These are phyloP conservation scores for Plantago lanceolata DNA, from an alignment of 305 asterid genomes.

Conservation along the genomic window DNA sequence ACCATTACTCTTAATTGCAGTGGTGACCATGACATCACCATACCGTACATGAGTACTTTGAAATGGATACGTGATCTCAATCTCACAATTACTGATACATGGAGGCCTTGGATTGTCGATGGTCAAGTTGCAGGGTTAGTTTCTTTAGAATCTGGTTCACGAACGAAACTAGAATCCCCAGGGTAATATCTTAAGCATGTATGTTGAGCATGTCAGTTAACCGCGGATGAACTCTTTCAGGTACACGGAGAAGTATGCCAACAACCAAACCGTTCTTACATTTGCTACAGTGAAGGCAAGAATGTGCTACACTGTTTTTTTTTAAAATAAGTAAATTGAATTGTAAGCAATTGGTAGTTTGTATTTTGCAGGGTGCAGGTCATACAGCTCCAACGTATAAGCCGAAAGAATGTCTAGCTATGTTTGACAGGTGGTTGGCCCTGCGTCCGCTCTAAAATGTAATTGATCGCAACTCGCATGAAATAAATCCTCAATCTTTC, in stretches of 20 bases:
- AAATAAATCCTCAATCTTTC: no score
- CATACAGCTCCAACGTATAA: constrained; percentile 17
- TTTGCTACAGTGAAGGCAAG: constrained; percentile 23
- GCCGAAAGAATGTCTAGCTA: constrained; percentile 14
- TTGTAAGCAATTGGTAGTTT: no score
- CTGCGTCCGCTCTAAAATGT: constrained; percentile 1
- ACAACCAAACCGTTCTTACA: constrained; percentile 14
- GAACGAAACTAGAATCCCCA: no score
- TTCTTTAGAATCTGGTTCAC: neutral
- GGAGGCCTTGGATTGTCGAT: constrained; percentile 23
- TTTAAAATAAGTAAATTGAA: no score
- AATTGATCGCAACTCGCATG: no score
- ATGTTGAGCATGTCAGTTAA: neutral
- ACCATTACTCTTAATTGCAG: no score
- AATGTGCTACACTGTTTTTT: no score
- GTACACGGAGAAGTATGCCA: constrained; percentile 20
- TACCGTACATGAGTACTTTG: constrained; percentile 11
- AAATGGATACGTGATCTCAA: constrained; percentile 22
- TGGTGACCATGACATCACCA: constrained; percentile 21
- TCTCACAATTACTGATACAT: constrained; percentile 9
- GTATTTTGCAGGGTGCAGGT: constrained; percentile 20
- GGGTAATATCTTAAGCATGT: no score
- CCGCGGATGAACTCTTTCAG: constrained; percentile 16
- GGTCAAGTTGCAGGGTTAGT: constrained; percentile 28
- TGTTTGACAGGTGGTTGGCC: constrained; percentile 19